These are phyloP conservation scores for Lipomyces oligophaga DNA, from an alignment of 805 yeast species.

Conservation along the genomic window DNA sequence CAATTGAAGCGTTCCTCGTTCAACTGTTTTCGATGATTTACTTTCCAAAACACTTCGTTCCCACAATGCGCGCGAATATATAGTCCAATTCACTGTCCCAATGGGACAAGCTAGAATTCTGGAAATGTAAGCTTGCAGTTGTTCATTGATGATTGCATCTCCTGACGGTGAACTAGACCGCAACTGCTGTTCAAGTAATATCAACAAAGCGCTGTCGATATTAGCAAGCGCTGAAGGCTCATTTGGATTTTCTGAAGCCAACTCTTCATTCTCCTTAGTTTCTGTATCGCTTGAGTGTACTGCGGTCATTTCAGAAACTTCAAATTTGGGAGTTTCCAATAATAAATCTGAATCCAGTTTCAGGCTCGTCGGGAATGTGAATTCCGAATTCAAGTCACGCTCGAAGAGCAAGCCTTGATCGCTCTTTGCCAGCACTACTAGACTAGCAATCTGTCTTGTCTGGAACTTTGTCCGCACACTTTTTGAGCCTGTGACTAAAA, in stretches of 20 bases:
- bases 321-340: constrained; percentile 65
- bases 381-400: background rate
- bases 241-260: constrained; percentile 59
- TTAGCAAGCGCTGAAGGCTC: constrained; percentile 69
- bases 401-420: background rate
- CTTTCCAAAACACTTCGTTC: constrained; percentile 83
- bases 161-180: constrained; percentile 63
- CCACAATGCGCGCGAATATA: constrained; percentile 83
- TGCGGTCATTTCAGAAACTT: constrained; percentile 40
- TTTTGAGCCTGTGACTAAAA: constrained; percentile 78
- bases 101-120: constrained; percentile 50
- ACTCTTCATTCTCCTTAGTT: constrained; percentile 36
- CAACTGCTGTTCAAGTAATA: constrained; percentile 61
- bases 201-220: constrained; percentile 68
- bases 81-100: constrained; percentile 59
- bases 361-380: constrained; percentile 2
- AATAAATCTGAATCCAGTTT: constrained; percentile 60
- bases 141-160: constrained; percentile 72
- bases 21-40: constrained; percentile 75
- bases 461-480: constrained; percentile 87
- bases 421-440: constrained; percentile 68
- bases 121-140: constrained; percentile 68
- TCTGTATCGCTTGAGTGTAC: background rate
- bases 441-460: constrained; percentile 61
- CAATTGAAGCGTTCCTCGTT: constrained; percentile 90